Conservation (phyloP, 2,329 filamentous ascomycete species). For the Colletotrichum melonis region DNA sequence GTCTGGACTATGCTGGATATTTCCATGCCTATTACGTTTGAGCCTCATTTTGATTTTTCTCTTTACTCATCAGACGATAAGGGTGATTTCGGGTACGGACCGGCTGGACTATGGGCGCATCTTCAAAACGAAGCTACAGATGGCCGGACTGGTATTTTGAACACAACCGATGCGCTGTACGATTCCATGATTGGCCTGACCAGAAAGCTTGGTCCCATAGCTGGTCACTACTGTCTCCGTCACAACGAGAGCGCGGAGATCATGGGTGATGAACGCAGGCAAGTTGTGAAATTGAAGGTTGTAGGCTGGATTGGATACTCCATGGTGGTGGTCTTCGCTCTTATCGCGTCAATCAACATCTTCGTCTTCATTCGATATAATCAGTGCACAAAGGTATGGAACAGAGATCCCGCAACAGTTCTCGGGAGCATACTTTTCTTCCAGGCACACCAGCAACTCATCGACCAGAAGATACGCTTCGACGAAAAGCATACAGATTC, state of each 20-base stretch:
- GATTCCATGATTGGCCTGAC: background rate
- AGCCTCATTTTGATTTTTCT: background rate
- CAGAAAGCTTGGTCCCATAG: background rate
- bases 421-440: conserved; percentile 10
- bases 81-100: background rate
- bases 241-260: background rate
- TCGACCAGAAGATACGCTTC: background rate
- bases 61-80: rapidly evolving
- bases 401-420: conserved; percentile 9
- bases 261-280: background rate
- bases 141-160: background rate
- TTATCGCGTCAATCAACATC: background rate
- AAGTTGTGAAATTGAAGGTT: background rate
- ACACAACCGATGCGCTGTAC: background rate
- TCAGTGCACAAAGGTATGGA: background rate
- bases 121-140: background rate
- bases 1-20: background rate
- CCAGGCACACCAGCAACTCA: background rate
- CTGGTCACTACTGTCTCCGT: background rate
- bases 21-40: background rate
- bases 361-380: background rate
- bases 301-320: no score
- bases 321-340: background rate
- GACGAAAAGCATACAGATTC: background rate
- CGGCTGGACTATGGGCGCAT: background rate